Evolutionary conservation across 2,329 filamentous ascomycete genomes (phyloP), one percentile per base, ranked within the genome.

Genomic region (Penicillium paneum): DNA sequence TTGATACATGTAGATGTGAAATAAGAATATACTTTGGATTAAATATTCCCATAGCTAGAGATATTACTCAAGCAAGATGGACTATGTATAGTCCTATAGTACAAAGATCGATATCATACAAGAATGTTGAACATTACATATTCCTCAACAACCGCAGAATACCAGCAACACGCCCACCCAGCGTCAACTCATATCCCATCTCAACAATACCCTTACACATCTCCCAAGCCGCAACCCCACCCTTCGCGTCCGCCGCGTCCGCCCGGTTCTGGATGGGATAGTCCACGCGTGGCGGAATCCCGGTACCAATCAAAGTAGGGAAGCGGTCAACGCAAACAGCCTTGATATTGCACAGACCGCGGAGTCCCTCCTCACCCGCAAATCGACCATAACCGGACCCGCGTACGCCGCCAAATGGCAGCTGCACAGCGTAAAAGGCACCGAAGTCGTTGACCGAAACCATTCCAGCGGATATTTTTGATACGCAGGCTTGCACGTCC

Each of bases 361-460:
- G 81, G 21, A 99, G 75, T 0, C 94, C 94, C 71, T 99, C 94
- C 61, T 89, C 86, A 24, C 91, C 94, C 0, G 91, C 93, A 74
- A 99, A 99, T 3, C 93, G 82, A 1, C 94, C 94, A 71, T 97
- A 97, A 0, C 90, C 94, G 24, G 89, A 95, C 1, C 91, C 93
- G 54, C 84, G 85, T n/a, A 90, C 85, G 50, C 92, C 94, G 35
- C 94, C 94, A 73, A 99, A 99, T 0, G 94, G 94, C 36, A 99
- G 77, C 74, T 96, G 91, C 8, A 96, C 92, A 49, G 93, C 91
- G 70, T 99, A 99, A 73, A 86, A 97, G 28, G 86, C 88, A 19
- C 87, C 94, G 68, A 99, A 99, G 76, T 99, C 94, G 71, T 99
- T 99, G 63, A 99, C 84, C 24, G 91, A 86, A 0, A 97, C 90